Base-by-base conservation (phyloP, 768 basidiomycete genomes). In the Mycena kentingensis region DNA sequence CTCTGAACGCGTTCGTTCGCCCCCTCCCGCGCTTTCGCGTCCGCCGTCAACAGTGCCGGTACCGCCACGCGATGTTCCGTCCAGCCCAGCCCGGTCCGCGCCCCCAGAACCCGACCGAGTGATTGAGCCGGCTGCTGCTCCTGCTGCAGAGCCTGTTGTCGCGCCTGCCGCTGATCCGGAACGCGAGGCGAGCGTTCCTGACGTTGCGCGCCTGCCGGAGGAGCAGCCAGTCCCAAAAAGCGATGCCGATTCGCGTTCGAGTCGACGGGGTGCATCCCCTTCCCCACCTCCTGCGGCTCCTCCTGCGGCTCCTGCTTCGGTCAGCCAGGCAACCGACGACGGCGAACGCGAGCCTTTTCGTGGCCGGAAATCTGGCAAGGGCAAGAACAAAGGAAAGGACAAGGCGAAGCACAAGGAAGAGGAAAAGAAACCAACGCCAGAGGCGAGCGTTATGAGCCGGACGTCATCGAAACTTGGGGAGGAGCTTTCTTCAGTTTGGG, bases 21-120 rank as follows among this genome's bases (percentile, higher is more conserved):
- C 77, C 35, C 73, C 82, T 3, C 3, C n/a, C n/a, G n/a, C 79
- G 77, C 18, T 84, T 84, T 25, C 80, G 77, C 27, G 78, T 73
- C 53, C 67, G 70, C 22, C 67, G 52, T 68, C 68, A 56, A 60
- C 63, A 62, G 55, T 57, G 50, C 42, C 67, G 65, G 57, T 66
- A 57, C 53, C 65, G 54, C 57, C 63, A 57, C 16, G 15, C 10
- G 15, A 15, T 10, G 46, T 63, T 10, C 55, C 34, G 6, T 57
- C 65, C 19, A 56, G 55, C n/a, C n/a, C n/a, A n/a, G n/a, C n/a
- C n/a, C n/a, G n/a, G n/a, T n/a, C n/a, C n/a, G n/a, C n/a, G n/a
- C n/a, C n/a, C n/a, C n/a, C n/a, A n/a, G n/a, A n/a, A n/a, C n/a
- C n/a, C n/a, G n/a, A n/a, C n/a, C n/a, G n/a, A n/a, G n/a, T n/a